Evolutionary conservation across 2,329 filamentous ascomycete species (phyloP), one percentile per base, ranked within the genome.

Genomic region (Trichoderma lentiforme): DNA sequence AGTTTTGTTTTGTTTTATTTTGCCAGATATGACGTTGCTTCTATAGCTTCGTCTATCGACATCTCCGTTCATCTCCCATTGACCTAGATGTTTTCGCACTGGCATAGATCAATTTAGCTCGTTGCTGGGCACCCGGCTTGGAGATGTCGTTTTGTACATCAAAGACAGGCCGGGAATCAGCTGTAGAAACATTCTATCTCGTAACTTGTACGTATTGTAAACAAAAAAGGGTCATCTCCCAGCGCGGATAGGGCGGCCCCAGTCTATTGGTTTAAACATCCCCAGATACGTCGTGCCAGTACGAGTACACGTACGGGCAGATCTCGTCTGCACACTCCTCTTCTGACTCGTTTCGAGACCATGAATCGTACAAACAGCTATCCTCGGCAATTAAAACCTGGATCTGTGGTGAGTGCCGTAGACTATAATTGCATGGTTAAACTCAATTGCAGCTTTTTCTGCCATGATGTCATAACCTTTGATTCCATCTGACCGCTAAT

Each of bases 51-150:
- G 79, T 79, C 78, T 78, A 86, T 86, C 84, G 85, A 83, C 85
- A 83, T 85, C 83, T 83, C 79, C 74, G 81, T 81, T 67, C 82
- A 82, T 74, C 76, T 69, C 76, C 79, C 77, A 81, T 86, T 84
- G 84, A 80, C 83, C 78, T 83, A 82, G 80, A 82, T 85, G 84
- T 87, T 85, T 87, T 86, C 85, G 84, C 84, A 80, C 85, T 87
- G 86, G 86, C 86, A 86, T 81, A 87, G 83, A 87, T 79, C 36
- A 78, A 84, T 78, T 74, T 72, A 79, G 62, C 86, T 86, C 85
- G 81, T 86, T 87, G 85, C 86, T 87, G 85, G 85, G 85, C 85
- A 84, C 85, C 84, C 83, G 83, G 80, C 78, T 84, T 86, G 79
- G 83, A 87, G 85, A 85, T 79, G 81, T 85, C 86, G 85, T 87